Evolutionary conservation across 2,329 filamentous ascomycete species (phyloP).

Genomic region (Pestalotiopsis sp.): DNA sequence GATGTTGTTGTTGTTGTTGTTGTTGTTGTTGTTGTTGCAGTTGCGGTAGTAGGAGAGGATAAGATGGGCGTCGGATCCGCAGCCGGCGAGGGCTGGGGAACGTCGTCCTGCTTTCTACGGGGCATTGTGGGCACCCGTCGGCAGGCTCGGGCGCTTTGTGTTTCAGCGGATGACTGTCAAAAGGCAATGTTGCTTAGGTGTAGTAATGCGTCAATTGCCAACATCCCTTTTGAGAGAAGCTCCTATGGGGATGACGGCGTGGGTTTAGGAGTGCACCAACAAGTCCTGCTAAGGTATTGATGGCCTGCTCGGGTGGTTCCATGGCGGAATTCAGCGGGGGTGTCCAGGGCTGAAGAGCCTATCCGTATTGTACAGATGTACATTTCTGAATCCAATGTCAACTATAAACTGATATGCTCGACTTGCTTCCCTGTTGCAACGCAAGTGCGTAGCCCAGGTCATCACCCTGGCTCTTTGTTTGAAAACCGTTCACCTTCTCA

Average conservation of each 20-base stretch:
- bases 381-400: too few species aligned
- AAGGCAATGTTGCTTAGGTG: not conserved
- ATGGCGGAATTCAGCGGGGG: not conserved
- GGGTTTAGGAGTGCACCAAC: not conserved
- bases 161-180: not conserved
- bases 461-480: too few species aligned
- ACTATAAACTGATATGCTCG: too few species aligned
- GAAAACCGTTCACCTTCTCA: too few species aligned
- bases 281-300: not conserved
- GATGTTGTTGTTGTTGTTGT: not conserved
- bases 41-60: not conserved
- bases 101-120: not conserved
- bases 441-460: too few species aligned
- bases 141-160: not conserved
- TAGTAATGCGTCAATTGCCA: not conserved
- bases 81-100: not conserved
- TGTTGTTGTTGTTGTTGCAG: not conserved
- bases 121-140: constrained; percentile 11
- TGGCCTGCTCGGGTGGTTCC: not conserved
- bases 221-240: not conserved
- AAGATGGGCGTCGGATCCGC: not conserved
- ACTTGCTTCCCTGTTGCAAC: too few species aligned
- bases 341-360: not conserved
- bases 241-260: not conserved
- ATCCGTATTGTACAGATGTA: too few species aligned